phyloP scores from a whole-genome alignment of 2,329 filamentous ascomycete species.

The Penicillium concentricum region DNA sequence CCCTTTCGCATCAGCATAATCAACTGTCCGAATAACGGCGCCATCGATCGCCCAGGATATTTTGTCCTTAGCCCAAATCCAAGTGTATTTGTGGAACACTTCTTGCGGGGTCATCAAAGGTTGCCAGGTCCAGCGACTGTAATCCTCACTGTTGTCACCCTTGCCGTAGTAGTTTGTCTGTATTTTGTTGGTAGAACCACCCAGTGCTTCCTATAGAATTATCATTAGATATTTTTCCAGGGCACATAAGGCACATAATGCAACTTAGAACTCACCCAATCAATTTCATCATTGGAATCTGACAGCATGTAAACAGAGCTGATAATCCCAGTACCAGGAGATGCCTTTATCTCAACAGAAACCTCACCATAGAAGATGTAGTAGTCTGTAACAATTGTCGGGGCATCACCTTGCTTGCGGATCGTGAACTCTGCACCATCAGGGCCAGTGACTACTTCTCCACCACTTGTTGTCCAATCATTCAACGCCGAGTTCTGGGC shows the following conservation, averaged over 20 bases:
- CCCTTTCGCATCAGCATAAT: neutral
- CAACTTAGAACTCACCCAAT: neutral
- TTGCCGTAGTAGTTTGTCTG: neutral
- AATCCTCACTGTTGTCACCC: neutral
- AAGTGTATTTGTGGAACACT: neutral
- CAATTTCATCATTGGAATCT: neutral
- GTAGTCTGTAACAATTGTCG: neutral
- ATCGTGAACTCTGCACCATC: neutral
- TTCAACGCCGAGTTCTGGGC: neutral
- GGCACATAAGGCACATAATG: accelerated
- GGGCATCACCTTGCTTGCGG: neutral
- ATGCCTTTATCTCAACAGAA: neutral
- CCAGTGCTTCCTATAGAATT: neutral
- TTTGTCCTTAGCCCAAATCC: neutral
- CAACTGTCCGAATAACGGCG: neutral
- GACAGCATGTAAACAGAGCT: neutral
- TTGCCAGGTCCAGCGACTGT: neutral
- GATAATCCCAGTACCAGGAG: neutral
- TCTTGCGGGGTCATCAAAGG: neutral
- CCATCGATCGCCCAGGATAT: neutral
- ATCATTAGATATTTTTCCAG: neutral
- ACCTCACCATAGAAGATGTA: neutral
- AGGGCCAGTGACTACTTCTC: neutral
- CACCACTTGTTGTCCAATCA: neutral
- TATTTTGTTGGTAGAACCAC: neutral